Base-by-base conservation (phyloP, 495 filamentous ascomycete species). In the Neurospora sp. region DNA sequence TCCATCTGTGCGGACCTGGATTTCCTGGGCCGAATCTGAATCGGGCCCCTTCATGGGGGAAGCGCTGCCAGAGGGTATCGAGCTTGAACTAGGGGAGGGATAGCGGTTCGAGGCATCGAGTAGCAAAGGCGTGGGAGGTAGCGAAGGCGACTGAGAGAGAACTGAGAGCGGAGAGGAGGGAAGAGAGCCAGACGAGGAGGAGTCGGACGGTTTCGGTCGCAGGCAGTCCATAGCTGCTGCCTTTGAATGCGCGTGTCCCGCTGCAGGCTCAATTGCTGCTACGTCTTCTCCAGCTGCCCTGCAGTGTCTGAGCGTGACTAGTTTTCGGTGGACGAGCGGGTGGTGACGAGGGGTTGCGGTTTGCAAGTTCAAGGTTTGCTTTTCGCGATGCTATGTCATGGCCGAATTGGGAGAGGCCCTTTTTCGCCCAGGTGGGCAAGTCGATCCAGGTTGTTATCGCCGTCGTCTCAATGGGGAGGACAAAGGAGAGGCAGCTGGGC, bases 1-100 rank as follows among this genome's bases (percentile, higher is more conserved):
- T 40, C 88, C 90, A 87, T 78, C 92, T 84, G 76, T 92, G 83
- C 78, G 89, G 81, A 81, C 83, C 6, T 77, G 80, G n/a, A 86
- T 86, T 74, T 84, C 83, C 18, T 78, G 82, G 37, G 79, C 75
- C 27, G 72, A 74, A 39, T 84, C 81, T 39, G 79, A 75, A 38
- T 76, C 76, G 38, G 73, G 60, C 39, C 78, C 40, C 73, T 85
- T 84, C 75, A 82, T 76, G 12, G 85, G 83, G 9, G 83, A 84
- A 23, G 81, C 81, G 75, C 78, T 82, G 54, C 85, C 86, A 0
- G 84, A 84, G 12, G 78, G 75, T 35, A 77, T 75, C 62, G 78
- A 49, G 66, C 71, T 77, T 2, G 82, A 84, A 35, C 73, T 78
- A 23, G 85, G 85, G 42, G 84, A 85, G 14, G 83, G 84, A 74